Conservation (phyloP, 2,329 filamentous ascomycete genomes). For the Exophiala oligosperma region DNA sequence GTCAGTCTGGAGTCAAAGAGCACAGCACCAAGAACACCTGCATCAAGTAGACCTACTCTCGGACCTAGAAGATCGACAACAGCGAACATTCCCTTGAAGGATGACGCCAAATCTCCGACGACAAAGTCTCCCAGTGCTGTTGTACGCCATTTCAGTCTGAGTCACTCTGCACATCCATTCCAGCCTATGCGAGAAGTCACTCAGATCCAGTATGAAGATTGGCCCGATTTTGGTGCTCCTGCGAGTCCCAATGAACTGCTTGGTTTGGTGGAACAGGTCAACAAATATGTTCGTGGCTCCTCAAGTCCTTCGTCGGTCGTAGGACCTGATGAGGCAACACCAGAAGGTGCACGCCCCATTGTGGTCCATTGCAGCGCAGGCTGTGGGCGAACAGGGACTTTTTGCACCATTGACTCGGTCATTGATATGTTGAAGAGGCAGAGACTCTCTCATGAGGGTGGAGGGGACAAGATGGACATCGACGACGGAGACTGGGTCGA, state of each 20-base stretch:
- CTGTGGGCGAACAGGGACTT: slow-evolving; percentile 92
- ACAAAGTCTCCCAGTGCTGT: slow-evolving; percentile 71
- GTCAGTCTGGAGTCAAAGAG: slow-evolving; percentile 68
- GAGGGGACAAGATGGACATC: slow-evolving; percentile 28
- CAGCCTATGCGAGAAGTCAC: slow-evolving; percentile 87
- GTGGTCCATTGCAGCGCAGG: slow-evolving; percentile 95
- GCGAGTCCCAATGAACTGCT: slow-evolving; percentile 85
- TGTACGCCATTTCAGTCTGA: slow-evolving; percentile 82
- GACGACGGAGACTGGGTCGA: slow-evolving; percentile 60
- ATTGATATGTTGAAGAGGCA: slow-evolving; percentile 97
- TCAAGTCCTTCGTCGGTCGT: slow-evolving; percentile 38
- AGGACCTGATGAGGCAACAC: slow-evolving; percentile 61
- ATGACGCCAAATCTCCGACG: slow-evolving; percentile 29
- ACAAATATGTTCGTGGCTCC: slow-evolving; percentile 57
- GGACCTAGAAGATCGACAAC: slow-evolving; percentile 39
- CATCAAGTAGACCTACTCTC: slow-evolving; percentile 39
- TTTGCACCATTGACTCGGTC: slow-evolving; percentile 94
- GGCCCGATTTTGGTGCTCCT: slow-evolving; percentile 94
- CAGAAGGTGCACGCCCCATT: slow-evolving; percentile 62
- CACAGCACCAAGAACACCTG: slow-evolving; percentile 44
- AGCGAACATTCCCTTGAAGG: slow-evolving; percentile 29
- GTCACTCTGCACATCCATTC: slow-evolving; percentile 75
- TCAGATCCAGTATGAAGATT: slow-evolving; percentile 91
- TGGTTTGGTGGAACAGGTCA: slow-evolving; percentile 84
- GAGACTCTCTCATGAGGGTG: slow-evolving; percentile 39